Evolutionary conservation across 495 filamentous ascomycete species (phyloP).

Genomic region (Aspergillus nanangensis): DNA sequence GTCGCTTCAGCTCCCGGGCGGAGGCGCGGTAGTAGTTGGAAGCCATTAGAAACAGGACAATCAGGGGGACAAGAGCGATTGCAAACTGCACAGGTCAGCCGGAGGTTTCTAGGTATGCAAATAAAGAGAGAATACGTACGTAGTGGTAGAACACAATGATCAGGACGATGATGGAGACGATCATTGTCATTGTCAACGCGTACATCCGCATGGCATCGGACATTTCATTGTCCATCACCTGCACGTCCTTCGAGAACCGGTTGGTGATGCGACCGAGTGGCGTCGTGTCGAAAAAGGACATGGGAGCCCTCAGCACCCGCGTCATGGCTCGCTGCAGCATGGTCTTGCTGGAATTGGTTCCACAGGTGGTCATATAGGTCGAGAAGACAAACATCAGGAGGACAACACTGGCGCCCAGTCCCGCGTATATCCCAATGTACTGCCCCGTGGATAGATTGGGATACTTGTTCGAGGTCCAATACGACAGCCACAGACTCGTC

Average conservation of each 20-base stretch:
- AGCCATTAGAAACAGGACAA: constrained; percentile 75
- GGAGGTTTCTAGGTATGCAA: background rate
- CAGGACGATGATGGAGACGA: no score
- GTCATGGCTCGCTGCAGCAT: constrained; percentile 79
- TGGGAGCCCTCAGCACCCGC: constrained; percentile 80
- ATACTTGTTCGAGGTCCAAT: constrained; percentile 78
- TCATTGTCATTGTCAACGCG: constrained; percentile 75
- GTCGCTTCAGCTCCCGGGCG: constrained; percentile 88
- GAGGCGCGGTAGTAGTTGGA: constrained; percentile 81
- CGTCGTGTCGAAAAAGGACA: constrained; percentile 97
- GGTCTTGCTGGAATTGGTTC: constrained; percentile 71
- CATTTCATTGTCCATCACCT: constrained; percentile 92
- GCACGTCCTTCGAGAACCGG: constrained; percentile 91
- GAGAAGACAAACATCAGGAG: constrained; percentile 76
- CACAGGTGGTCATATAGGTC: constrained; percentile 57
- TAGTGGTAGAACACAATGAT: constrained; percentile 94
- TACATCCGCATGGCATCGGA: constrained; percentile 81
- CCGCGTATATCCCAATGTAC: constrained; percentile 88
- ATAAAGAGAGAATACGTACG: constrained; percentile 29
- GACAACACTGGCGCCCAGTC: constrained; percentile 64
- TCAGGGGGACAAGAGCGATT: constrained; percentile 79
- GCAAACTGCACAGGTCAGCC: constrained; percentile 52
- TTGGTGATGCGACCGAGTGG: constrained; percentile 96
- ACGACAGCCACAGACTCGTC: constrained; percentile 89
- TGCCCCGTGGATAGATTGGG: constrained; percentile 45